Percentiles rank a stretch among this genome's conserved stretches.
Conservation (phyloP, 192 early-diverging fungal genomes). For the Backusella australiensis region DNA sequence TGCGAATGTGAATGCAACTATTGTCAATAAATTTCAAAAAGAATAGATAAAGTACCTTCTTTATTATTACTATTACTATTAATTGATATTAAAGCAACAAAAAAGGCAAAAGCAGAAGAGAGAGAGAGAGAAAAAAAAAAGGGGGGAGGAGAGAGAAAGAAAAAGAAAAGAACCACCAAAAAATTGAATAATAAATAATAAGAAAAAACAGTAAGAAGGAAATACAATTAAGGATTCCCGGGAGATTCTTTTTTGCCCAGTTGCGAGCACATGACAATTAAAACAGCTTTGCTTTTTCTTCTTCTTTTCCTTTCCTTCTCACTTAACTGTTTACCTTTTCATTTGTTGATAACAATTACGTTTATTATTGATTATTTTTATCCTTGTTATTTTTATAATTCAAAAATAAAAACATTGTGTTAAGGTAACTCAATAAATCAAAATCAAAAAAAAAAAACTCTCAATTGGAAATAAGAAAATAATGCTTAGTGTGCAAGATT, state of each 20-base stretch:
- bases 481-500: not conserved
- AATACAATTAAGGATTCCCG: conserved; percentile 5
- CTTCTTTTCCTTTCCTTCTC: not conserved
- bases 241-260: not conserved
- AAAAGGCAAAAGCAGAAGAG: not conserved
- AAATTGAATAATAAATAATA: not conserved
- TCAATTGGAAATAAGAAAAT: not conserved
- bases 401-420: not conserved
- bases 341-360: not conserved
- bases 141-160: not conserved
- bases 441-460: not conserved
- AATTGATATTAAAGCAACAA: not conserved
- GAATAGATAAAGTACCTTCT: not conserved
- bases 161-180: not conserved
- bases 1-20: not conserved
- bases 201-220: not conserved
- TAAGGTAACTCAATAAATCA: conserved; percentile 1
- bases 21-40: not conserved
- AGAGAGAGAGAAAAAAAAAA: not conserved
- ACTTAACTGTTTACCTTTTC: not conserved
- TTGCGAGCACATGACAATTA: not conserved
- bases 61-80: not conserved
- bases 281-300: not conserved
- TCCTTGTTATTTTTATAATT: not conserved
- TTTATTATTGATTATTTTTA: not conserved